Percentiles rank a stretch among this genome's conserved stretches.
These are phyloP conservation scores for Pleurotus tuber-regium DNA, from an alignment of 768 basidiomycete genomes.

Conservation along the genomic window DNA sequence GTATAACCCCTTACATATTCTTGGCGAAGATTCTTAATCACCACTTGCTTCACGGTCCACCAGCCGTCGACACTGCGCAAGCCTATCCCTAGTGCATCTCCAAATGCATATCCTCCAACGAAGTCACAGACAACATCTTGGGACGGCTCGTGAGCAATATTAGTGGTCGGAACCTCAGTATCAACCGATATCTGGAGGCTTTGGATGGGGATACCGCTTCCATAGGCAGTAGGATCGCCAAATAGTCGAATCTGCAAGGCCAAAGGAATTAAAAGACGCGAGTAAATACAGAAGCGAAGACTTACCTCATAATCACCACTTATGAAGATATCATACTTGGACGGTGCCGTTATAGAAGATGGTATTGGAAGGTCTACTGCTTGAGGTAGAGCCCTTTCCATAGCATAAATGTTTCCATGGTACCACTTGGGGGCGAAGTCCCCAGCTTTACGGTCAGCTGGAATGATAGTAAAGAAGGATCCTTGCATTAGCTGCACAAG, in stretches of 20 bases:
- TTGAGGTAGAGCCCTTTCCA: conserved; percentile 51
- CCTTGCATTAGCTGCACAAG: conserved; percentile 64
- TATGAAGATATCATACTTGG: conserved; percentile 65
- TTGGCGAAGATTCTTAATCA: conserved; percentile 11
- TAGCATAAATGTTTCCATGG: conserved; percentile 82
- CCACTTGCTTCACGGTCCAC: conserved; percentile 48
- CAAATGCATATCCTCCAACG: conserved; percentile 74
- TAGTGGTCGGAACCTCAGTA: conserved; percentile 26
- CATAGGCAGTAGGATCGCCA: conserved; percentile 58
- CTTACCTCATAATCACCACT: conserved; percentile 82
- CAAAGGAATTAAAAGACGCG: conserved; percentile 4
- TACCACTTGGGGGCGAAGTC: conserved; percentile 56
- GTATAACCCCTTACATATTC: conserved; percentile 7
- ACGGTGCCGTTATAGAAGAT: conserved; percentile 40
- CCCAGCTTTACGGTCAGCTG: conserved; percentile 23
- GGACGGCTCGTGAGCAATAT: conserved; percentile 40
- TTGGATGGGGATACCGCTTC: conserved; percentile 49
- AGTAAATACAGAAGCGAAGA: neutral
- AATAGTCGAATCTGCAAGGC: conserved; percentile 70
- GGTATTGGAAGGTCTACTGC: conserved; percentile 45
- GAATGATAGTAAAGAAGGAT: conserved; percentile 73
- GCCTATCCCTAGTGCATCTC: conserved; percentile 64
- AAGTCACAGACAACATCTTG: conserved; percentile 67
- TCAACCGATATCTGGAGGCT: conserved; percentile 50
- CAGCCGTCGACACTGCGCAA: conserved; percentile 49